Percentiles rank a stretch among this genome's conserved stretches.
phyloP scores from a whole-genome alignment of 1,284 basidiomycete species.

The Neonothopanus nambi region DNA sequence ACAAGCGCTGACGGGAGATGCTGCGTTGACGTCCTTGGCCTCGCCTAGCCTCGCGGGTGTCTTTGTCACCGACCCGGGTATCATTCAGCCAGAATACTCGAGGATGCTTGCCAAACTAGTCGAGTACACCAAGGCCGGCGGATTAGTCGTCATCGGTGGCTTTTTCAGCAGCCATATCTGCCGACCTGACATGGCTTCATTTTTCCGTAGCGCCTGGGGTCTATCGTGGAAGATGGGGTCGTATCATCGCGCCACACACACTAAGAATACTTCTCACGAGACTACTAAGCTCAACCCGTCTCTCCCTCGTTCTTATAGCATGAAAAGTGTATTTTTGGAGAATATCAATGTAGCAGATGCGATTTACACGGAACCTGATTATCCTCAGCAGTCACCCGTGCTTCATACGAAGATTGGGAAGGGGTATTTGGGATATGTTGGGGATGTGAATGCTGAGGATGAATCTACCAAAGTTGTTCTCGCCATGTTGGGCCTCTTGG shows the following conservation, averaged over 20 bases:
- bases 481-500: not conserved
- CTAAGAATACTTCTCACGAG: not conserved
- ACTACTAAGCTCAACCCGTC: slow-evolving; percentile 13
- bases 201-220: slow-evolving; percentile 22
- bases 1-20: no score
- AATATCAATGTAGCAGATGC: slow-evolving; percentile 19
- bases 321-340: slow-evolving; percentile 22
- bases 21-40: no score
- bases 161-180: slow-evolving; percentile 21
- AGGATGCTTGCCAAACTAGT: not conserved
- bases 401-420: slow-evolving; percentile 24
- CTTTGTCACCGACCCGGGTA: slow-evolving; percentile 4
- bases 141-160: slow-evolving; percentile 31
- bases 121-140: no score
- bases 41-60: not conserved
- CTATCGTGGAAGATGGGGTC: slow-evolving; percentile 19
- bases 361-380: not conserved
- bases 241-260: not conserved
- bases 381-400: slow-evolving; percentile 21
- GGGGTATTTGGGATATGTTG: slow-evolving; percentile 33
- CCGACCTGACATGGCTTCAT: slow-evolving; percentile 12
- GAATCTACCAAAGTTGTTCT: not conserved
- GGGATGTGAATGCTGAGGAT: slow-evolving; percentile 30
- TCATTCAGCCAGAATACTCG: not conserved
- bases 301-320: slow-evolving; percentile 15